Base-by-base conservation (phyloP, 768 basidiomycete genomes). In the Rhodotorula paludigena region DNA sequence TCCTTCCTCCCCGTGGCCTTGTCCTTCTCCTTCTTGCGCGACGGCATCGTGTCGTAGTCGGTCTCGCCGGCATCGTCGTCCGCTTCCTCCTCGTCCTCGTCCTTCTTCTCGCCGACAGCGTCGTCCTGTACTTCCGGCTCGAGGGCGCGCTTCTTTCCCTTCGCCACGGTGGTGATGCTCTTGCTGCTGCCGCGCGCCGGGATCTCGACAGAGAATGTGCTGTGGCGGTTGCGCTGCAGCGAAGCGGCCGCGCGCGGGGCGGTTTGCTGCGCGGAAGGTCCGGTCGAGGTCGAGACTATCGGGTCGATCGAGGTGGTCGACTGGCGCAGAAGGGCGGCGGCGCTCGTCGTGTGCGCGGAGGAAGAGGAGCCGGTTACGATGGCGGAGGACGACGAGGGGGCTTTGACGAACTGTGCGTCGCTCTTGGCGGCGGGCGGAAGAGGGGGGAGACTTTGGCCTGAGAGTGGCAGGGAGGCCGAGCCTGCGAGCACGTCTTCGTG, bases 41-140 rank as follows among this genome's bases (percentile, higher is more conserved):
- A 2, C 0, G 49, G 49, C 39, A 28, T 33, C n/a, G 47, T 58
- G n/a, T 69, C 68, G 44, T 67, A 67, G n/a, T 61, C 66, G 20
- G 66, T 67, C 45, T 36, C 32, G 30, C 12, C 44, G 2, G 2
- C 21, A 4, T 2, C 33, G 2, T 48, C 25, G 12, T 10, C 6
- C 6, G 35, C 36, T 14, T 48, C 45, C 5, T 25, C 35, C 21
- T 57, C 47, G 21, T 15, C 49, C 35, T 44, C 35, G 49, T 48
- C 30, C 25, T 28, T 23, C 23, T 14, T 10, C 21, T 35, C 21
- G n/a, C n/a, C n/a, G n/a, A n/a, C n/a, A n/a, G n/a, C 33, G 35
- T 2, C 10, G 21, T 0, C 53, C n/a, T n/a, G n/a, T n/a, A n/a
- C n/a, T n/a, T n/a, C n/a, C n/a, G n/a, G n/a, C n/a, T n/a, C n/a